Conservation (phyloP, 352 stramenopile species). For the Globisporangium abappressorium region DNA sequence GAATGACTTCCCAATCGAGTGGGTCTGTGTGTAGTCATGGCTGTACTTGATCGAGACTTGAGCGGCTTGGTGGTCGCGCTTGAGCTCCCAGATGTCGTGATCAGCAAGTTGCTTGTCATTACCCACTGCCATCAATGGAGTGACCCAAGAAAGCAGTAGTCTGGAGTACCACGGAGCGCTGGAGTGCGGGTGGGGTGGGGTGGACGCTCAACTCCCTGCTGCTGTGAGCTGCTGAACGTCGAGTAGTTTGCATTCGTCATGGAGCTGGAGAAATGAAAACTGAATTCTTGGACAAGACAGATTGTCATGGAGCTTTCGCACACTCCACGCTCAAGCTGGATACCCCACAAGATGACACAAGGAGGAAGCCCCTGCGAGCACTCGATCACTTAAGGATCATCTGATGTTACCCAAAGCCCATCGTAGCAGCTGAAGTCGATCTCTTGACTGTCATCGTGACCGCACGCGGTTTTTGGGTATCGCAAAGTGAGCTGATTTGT, state of each 20-base stretch:
- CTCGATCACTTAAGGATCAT: background rate
- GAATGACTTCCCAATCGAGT: conserved; percentile 33
- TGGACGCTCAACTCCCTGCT: background rate
- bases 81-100: conserved; percentile 45
- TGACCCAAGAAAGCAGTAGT: conserved; percentile 46
- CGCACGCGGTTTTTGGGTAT: background rate
- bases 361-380: background rate
- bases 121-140: conserved; percentile 40
- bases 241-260: conserved; percentile 1
- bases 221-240: background rate
- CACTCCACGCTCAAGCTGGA: background rate
- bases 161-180: conserved; percentile 24
- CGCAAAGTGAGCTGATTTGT: background rate
- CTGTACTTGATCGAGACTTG: conserved; percentile 24
- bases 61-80: conserved; percentile 25
- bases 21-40: conserved; percentile 24
- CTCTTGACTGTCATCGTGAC: background rate
- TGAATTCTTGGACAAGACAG: conserved; percentile 2
- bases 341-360: background rate
- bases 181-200: background rate
- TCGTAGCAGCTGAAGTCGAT: background rate
- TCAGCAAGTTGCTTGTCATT: conserved; percentile 42
- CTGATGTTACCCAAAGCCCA: background rate
- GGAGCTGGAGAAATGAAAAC: background rate
- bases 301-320: background rate